Base-by-base conservation (phyloP, 2,329 filamentous ascomycete species). In the Aspergillus tanneri region DNA sequence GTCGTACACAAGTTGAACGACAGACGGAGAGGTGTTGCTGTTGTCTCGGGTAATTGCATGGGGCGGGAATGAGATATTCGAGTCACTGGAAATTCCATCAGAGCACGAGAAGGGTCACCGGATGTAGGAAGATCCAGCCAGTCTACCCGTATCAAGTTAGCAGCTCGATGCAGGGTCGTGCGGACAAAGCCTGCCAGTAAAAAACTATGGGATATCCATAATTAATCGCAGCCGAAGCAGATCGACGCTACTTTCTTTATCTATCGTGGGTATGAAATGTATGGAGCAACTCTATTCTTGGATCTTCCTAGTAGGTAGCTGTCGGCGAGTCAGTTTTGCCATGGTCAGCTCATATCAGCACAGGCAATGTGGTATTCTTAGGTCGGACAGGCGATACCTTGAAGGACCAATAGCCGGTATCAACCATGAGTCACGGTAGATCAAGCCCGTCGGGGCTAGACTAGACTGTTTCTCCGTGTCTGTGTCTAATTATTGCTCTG, bases 11-110 rank as follows among this genome's bases (percentile, higher is more conserved):
- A 23, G 28, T 37, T 28, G 43, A 42, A 21, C 27, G 21, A 24
- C n/a, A 23, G 34, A 16, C 35, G 19, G 28, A 27, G 24, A 14
- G 30, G 23, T 39, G 40, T 34, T 28, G 43, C 43, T 34, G 37
- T 36, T 50, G 43, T 50, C 47, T 50, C 47, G 47, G 47, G 47
- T 46, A 50, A 42, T 41, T 50, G 43, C 47, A 50, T 39, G 38
- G 11, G 22, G 19, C 18, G 37, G 24, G n/a, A 45, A 32, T 10
- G 21, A 39, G 37, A 36, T 22, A 28, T 30, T 44, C 47, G 42
- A 44, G 34, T 43, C 24, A 19, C 19, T 40, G 23, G 37, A 50
- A 38, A 19, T 14, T 10, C 14, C 11, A 22, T 24, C 25, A 19
- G 14, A 24, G 24, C 38, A 27, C 41, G 40, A 28, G 19, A 24